Evolutionary conservation across 2,329 filamentous ascomycete species (phyloP).

Genomic region (Fusarium nelsonii): DNA sequence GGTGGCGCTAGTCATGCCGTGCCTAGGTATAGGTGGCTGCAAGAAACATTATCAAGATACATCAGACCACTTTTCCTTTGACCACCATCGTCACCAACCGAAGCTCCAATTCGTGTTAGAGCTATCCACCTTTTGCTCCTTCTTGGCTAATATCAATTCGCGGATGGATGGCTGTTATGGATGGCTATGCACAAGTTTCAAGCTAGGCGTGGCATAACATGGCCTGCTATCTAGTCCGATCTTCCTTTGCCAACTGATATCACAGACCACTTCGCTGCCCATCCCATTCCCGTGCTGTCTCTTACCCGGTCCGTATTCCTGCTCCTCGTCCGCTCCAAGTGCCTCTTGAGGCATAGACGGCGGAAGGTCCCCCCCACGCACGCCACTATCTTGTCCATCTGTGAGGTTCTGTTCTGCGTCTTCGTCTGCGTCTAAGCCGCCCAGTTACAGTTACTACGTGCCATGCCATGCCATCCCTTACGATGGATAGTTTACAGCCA

Average conservation of each 20-base stretch:
- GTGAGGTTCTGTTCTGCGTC: constrained; percentile 29
- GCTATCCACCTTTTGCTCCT: constrained; percentile 27
- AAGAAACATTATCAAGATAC: constrained; percentile 25
- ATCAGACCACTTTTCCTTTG: constrained; percentile 34
- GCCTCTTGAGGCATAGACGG: constrained; percentile 25
- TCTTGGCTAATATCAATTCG: constrained; percentile 12
- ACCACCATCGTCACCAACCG: constrained; percentile 22
- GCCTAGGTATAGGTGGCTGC: constrained; percentile 8
- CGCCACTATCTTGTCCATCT: constrained; percentile 44
- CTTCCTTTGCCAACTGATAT: constrained; percentile 19
- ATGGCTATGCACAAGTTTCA: constrained; percentile 17
- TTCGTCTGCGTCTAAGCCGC: constrained; percentile 36
- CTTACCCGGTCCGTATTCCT: constrained; percentile 40
- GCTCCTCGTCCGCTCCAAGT: constrained; percentile 20
- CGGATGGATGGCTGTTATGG: not conserved
- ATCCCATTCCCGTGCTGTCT: constrained; percentile 20
- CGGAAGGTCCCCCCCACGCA: constrained; percentile 41
- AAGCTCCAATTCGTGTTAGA: constrained; percentile 21
- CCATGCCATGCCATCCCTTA: constrained; percentile 28
- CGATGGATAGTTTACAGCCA: constrained; percentile 34
- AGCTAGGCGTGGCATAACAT: constrained; percentile 8
- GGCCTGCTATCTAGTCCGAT: constrained; percentile 10
- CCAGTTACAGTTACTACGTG: constrained; percentile 3
- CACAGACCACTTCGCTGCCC: constrained; percentile 37
- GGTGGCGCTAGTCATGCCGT: constrained; percentile 26